Evolutionary conservation across 2,329 filamentous ascomycete species (phyloP), one percentile per base, ranked within the genome.

Genomic region (Calonectria pseudoreteaudii): DNA sequence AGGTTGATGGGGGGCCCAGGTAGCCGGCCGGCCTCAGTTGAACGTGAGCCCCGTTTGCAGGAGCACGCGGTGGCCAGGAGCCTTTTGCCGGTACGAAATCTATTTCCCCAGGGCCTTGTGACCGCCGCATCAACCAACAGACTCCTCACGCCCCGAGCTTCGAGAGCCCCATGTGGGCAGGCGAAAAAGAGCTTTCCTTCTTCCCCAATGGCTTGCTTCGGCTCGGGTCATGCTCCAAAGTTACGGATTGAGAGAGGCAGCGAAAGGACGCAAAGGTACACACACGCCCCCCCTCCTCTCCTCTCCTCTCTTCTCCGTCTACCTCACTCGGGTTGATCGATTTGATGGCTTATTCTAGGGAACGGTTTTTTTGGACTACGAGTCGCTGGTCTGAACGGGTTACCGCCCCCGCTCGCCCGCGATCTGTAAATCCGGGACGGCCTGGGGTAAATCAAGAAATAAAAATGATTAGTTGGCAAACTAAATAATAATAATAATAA

Each of bases 361-460:
- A 72, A 72, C 70, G 66, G 66, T 68, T 72, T 68, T 62, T 71
- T 71, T 72, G 66, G 70, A 49, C 36, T 72, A 30, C 31, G 52
- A 49, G 13, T 68, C 65, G 44, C 36, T 68, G 47, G 53, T 72
- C 70, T 53, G 65, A 36, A 65, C 58, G 66, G 65, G 66, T 68
- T 65, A 44, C 44, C 56, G 26, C 41, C 62, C 52, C 65, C 70
- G 70, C 70, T 72, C 70, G 66, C 56, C 66, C 66, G 66, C 66
- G 47, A 72, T 66, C 70, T 65, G 66, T 47, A 62, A 64, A 47
- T 52, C 56, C 23, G 34, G 56, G 56, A 50, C 70, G 70, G 58
- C 66, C 56, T 65, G 49, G 70, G 66, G 66, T 68, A 72, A 66
- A 65, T 26, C 62, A 28, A 68, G 28, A 62, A 65, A 62, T 52